Evolutionary conservation across 306 rosid genomes (phyloP).

Genomic region (Fragaria nilgerrensis): DNA sequence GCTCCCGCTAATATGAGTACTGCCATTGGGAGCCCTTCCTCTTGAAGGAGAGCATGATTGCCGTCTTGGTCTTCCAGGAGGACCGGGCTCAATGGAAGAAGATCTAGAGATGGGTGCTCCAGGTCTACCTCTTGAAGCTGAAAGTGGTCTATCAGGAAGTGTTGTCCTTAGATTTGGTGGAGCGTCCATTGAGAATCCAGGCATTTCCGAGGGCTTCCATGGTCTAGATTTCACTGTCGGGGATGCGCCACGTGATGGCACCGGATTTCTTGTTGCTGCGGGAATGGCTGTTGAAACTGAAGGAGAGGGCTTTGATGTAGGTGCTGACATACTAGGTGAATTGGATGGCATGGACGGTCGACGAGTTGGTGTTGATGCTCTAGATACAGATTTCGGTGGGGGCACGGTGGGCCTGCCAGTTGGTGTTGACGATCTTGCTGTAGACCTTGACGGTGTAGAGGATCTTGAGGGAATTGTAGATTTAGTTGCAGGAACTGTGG

Average conservation of each 20-base stretch:
- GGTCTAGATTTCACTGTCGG: conserved; percentile 88
- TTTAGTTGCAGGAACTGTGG: conserved; percentile 44
- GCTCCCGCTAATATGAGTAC: conserved; percentile 64
- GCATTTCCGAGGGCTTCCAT: conserved; percentile 96
- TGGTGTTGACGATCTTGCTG: conserved; percentile 84
- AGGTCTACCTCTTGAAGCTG: conserved; percentile 91
- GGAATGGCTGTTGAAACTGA: conserved; percentile 58
- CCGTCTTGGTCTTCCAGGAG: conserved; percentile 74
- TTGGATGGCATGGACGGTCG: conserved; percentile 69
- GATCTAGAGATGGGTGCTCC: conserved; percentile 90
- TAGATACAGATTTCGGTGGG: conserved; percentile 66
- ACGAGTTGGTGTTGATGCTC: conserved; percentile 91
- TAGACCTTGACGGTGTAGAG: conserved; percentile 76
- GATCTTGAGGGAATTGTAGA: conserved; percentile 66
- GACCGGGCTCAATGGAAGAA: conserved; percentile 77
- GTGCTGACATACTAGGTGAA: conserved; percentile 51
- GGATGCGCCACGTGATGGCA: conserved; percentile 80
- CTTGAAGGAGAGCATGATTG: conserved; percentile 98
- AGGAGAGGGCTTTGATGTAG: conserved; percentile 47
- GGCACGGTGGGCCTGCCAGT: conserved; percentile 76
- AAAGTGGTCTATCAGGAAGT: conserved; percentile 80
- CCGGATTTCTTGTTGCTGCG: conserved; percentile 46
- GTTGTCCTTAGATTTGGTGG: conserved; percentile 92
- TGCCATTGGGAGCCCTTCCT: conserved; percentile 71
- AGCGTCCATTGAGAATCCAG: conserved; percentile 86